Evolutionary conservation across 179 eudicot species (phyloP), one percentile per base, ranked within the genome.

Genomic region (Silene coronaria): DNA sequence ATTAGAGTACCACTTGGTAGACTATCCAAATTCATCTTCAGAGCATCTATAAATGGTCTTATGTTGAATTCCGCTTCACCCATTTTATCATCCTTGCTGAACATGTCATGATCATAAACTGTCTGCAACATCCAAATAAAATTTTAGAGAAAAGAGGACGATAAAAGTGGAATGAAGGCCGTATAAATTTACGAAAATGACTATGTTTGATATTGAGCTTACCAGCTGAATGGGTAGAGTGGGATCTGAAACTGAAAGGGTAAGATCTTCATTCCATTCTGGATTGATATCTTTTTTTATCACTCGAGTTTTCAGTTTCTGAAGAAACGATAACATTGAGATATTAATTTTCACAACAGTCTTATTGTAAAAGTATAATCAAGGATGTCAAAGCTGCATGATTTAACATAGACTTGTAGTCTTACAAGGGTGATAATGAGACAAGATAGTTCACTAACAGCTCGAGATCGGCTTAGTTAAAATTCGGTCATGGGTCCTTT

Each of bases 241-340:
- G 9, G 84, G 84, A 66, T 85, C 85, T 2, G 78, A 34, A 19
- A 85, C 77, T 0, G 87, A 68, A 53, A 85, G 80, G 7, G 87
- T 85, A 11, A 85, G 80, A 77, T 85, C 87, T 65, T 85, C 87
- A 21, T 85, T 80, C 87, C 87, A 85, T 57, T 75, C 83, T 0
- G 87, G 87, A 70, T 85, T 85, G 22, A 82, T 59, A 60, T 77
- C 78, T 60, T 75, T 83, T 26, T 75, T 76, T 16, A 85, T 85
- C 10, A 85, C 84, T 4, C 85, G 79, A 57, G 87, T 85, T 79
- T 82, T 85, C 71, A 85, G 76, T 73, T 76, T 85, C 87, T 82
- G 76, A 2, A 58, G 5, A 26, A 11, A 57, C 21, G 48, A 45
- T 14, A 51, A 14, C 58, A 51, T 6, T 51, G 57, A 51, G 17